Base-by-base conservation (phyloP, 306 rosid species). In the Cicer judaicum region DNA sequence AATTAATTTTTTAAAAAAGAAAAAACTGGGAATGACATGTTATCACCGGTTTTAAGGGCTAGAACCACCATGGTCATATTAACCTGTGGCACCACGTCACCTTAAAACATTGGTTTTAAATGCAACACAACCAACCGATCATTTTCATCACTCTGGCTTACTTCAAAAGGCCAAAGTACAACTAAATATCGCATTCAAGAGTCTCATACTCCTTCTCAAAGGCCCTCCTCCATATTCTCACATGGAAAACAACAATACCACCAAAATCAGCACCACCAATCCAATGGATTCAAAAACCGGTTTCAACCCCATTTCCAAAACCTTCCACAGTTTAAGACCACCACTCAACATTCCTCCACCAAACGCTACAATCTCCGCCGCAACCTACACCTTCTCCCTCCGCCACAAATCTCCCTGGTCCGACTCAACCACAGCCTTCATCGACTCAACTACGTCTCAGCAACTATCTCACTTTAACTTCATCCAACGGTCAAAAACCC, bases 301-400 rank as follows among this genome's bases (percentile, higher is more conserved):
- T 38, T 88, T 86, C 85, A 69, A 84, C 64, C 38, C 71, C 2
- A 34, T 36, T 52, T 82, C 88, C 54, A 80, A 63, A 66, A 83
- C 79, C 19, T 86, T 86, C 81, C 90, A 84, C 81, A 84, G 86
- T 77, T 67, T 88, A 2, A 64, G 73, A 3, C 79, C 87, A 7
- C 82, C 83, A 3, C 46, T 84, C 34, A 12, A 49, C 53, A 90
- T 88, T 41, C 92, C 92, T 68, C 83, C 83, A 5, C 77, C 82
- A 0, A 0, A 79, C 64, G 16, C 64, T n/a, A 29, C 85, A 19
- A 9, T 86, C 59, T 82, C 92, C 15, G 83, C 78, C 57, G 72
- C 87, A 5, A 10, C 60, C 5, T 86, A 73, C 62, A 40, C 70
- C 5, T 42, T 84, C 78, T 81, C 77, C 21, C 87, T 85, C 81